These are phyloP conservation scores for Hericium coralloides DNA, from an alignment of 768 basidiomycete genomes.

Conservation along the genomic window DNA sequence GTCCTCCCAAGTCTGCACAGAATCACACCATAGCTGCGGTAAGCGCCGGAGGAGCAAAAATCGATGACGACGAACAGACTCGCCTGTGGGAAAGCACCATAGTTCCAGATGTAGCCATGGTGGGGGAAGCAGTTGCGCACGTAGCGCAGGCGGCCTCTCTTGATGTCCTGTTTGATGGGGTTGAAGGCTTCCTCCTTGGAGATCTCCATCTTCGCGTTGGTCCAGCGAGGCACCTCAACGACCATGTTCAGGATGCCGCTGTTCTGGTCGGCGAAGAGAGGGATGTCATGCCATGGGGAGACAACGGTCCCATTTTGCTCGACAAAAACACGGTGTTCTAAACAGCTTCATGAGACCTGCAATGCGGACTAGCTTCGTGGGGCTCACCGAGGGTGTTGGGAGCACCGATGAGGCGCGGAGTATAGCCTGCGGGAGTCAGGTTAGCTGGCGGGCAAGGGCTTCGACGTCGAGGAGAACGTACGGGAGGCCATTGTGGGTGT, in stretches of 20 bases:
- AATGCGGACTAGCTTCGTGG: constrained; percentile 16
- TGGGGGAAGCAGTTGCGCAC: constrained; percentile 99
- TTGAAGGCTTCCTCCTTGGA: constrained; percentile 98
- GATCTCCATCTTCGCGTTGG: constrained; percentile 99
- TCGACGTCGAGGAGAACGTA: constrained; percentile 20
- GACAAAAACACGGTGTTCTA: constrained; percentile 93
- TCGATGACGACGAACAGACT: constrained; percentile 14
- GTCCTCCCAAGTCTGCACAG: constrained; percentile 91
- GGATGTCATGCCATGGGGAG: constrained; percentile 92
- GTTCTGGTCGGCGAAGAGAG: constrained; percentile 93
- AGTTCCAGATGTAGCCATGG: constrained; percentile 99
- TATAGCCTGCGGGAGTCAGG: constrained; percentile 40
- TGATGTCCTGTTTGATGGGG: constrained; percentile 99
- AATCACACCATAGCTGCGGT: constrained; percentile 3
- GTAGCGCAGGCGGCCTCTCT: constrained; percentile 91
- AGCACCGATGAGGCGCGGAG: constrained; percentile 73
- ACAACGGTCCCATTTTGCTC: constrained; percentile 82
- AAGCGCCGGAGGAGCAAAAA: background rate
- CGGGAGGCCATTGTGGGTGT: constrained; percentile 44
- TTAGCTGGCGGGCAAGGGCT: too few relatives aligned
- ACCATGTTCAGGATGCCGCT: constrained; percentile 98
- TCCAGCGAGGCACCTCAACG: constrained; percentile 98
- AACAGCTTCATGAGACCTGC: constrained; percentile 9
- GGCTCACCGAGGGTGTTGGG: constrained; percentile 85
- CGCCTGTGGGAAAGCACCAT: constrained; percentile 97